Percentiles rank a stretch among this genome's conserved stretches.
Conservation (phyloP, 163 green algal species). For the Coccomyxa subellipsoidea region DNA sequence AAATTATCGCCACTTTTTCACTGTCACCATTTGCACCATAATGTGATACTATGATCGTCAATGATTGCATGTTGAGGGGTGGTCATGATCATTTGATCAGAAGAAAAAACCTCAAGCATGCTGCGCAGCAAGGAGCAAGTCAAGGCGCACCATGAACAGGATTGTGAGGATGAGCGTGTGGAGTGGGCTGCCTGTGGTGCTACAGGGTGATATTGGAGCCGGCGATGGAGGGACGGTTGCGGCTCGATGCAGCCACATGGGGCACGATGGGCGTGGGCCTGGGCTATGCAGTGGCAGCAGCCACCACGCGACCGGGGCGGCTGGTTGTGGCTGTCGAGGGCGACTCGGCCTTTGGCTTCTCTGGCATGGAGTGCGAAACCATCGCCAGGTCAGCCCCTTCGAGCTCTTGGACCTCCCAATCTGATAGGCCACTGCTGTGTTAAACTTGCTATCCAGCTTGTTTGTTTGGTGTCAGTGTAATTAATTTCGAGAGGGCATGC, state of each 20-base stretch:
- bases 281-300: conserved; percentile 65
- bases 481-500: not conserved
- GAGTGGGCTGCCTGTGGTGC: no score
- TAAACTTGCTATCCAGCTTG: no score
- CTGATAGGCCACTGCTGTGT: no score
- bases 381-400: conserved; percentile 39
- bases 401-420: not conserved
- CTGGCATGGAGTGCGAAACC: conserved; percentile 68
- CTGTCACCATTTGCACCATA: no score
- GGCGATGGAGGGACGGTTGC: conserved; percentile 51
- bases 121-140: no score
- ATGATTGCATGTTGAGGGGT: no score
- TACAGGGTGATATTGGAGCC: conserved; percentile 49
- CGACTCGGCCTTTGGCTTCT: conserved; percentile 84
- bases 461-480: not conserved
- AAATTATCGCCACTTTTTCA: no score
- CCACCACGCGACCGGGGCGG: conserved; percentile 32
- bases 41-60: no score
- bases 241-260: conserved; percentile 76
- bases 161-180: no score
- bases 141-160: no score
- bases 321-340: conserved; percentile 74
- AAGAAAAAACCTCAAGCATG: no score
- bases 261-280: conserved; percentile 85
- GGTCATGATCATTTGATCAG: no score